Evolutionary conservation across 805 yeast species (phyloP).

Genomic region (Myxozyma melibiosi): DNA sequence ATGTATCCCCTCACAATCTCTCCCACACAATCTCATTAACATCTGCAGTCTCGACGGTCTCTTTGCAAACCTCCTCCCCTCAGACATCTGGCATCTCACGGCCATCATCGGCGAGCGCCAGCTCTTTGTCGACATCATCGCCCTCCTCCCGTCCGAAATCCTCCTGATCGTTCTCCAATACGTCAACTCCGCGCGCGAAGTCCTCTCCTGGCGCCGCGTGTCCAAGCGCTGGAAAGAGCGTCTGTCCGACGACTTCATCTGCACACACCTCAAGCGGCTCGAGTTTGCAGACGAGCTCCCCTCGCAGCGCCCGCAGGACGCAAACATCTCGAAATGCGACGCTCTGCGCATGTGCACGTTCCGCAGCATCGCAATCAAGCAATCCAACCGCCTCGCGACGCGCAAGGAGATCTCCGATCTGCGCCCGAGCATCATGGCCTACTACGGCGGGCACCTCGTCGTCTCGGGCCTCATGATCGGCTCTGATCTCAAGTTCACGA

Average conservation of each 20-base stretch:
- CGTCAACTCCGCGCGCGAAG: slow-evolving; percentile 24
- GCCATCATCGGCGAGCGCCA: slow-evolving; percentile 27
- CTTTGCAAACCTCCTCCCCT: slow-evolving; percentile 25
- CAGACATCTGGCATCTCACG: slow-evolving; percentile 33
- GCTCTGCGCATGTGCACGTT: slow-evolving; percentile 26
- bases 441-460: slow-evolving; percentile 31
- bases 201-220: slow-evolving; percentile 31
- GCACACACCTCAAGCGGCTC: slow-evolving; percentile 18
- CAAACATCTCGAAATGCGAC: slow-evolving; percentile 17
- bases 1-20: neutral
- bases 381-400: slow-evolving; percentile 26
- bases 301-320: slow-evolving; percentile 31
- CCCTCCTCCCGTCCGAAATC: slow-evolving; percentile 25
- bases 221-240: slow-evolving; percentile 28
- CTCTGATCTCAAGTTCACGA: slow-evolving; percentile 26
- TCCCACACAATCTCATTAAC: neutral
- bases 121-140: slow-evolving; percentile 28
- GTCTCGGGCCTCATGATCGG: slow-evolving; percentile 33
- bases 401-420: slow-evolving; percentile 30
- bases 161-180: slow-evolving; percentile 26
- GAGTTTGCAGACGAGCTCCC: slow-evolving; percentile 28
- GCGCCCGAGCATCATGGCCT: slow-evolving; percentile 30
- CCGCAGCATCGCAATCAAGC: slow-evolving; percentile 28
- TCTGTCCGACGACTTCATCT: slow-evolving; percentile 25
- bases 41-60: slow-evolving; percentile 14